Conservation (phyloP, 1,139 yeast species). For the Debaryomyces fabryi region DNA sequence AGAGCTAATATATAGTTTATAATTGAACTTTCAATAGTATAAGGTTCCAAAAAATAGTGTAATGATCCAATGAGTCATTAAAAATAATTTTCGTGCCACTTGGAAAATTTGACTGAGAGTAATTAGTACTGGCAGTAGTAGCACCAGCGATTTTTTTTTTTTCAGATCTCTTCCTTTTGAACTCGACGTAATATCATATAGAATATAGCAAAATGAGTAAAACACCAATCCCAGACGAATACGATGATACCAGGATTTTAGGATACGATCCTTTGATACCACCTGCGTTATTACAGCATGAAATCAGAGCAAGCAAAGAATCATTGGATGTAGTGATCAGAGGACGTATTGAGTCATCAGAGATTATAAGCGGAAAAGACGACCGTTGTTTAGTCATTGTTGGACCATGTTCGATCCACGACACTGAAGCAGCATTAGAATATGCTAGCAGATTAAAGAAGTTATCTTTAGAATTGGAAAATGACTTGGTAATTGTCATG, state of each 20-base stretch:
- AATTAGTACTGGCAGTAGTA: background rate
- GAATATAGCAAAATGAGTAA: conserved; percentile 30
- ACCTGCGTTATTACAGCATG: conserved; percentile 82
- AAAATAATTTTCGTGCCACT: conserved; percentile 7
- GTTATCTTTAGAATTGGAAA: conserved; percentile 66
- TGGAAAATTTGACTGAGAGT: conserved; percentile 1
- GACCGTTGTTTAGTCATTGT: conserved; percentile 86
- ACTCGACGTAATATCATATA: background rate
- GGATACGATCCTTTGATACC: conserved; percentile 92
- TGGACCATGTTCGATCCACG: conserved; percentile 96
- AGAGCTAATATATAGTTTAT: background rate
- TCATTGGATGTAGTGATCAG: conserved; percentile 69
- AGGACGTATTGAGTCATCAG: conserved; percentile 77
- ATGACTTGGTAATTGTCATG: conserved; percentile 85
- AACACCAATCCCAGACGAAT: conserved; percentile 68
- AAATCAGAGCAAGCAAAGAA: conserved; percentile 65
- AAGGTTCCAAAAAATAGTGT: conserved; percentile 1
- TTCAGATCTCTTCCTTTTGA: background rate
- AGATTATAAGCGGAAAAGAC: conserved; percentile 70
- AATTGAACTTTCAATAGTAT: background rate
- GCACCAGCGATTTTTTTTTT: conserved; percentile 1
- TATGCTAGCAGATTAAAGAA: conserved; percentile 74
- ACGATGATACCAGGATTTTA: conserved; percentile 85
- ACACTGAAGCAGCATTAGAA: conserved; percentile 84
- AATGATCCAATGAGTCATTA: conserved; percentile 5